Conservation (phyloP, 2,329 filamentous ascomycete genomes). For the Aspergillus tamarii region DNA sequence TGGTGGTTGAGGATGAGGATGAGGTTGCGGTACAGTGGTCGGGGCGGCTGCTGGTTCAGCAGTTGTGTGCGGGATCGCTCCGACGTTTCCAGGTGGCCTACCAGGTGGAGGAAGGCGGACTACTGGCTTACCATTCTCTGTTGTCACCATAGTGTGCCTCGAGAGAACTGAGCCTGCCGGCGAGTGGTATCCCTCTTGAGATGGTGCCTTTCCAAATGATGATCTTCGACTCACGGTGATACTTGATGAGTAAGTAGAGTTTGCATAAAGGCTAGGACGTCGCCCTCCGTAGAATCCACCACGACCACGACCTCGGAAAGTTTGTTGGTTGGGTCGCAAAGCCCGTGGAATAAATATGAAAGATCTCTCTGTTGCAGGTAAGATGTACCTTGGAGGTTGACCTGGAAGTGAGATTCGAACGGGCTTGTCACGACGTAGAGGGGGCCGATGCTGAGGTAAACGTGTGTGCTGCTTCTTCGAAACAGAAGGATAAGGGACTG, state of each 20-base stretch:
- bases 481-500: constrained; percentile 73
- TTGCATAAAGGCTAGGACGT: constrained; percentile 70
- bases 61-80: constrained; percentile 25
- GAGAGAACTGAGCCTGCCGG: constrained; percentile 79
- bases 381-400: constrained; percentile 81
- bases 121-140: constrained; percentile 70
- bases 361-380: constrained; percentile 84
- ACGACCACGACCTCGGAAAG: constrained; percentile 69
- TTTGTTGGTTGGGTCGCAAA: constrained; percentile 88
- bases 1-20: constrained; percentile 54
- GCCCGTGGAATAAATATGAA: constrained; percentile 98
- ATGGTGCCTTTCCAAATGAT: constrained; percentile 69
- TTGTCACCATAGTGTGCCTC: constrained; percentile 60
- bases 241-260: constrained; percentile 83
- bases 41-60: constrained; percentile 22
- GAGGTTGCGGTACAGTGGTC: constrained; percentile 24
- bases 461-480: constrained; percentile 90
- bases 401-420: constrained; percentile 89
- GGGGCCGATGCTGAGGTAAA: constrained; percentile 90
- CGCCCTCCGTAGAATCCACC: constrained; percentile 70
- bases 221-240: constrained; percentile 87
- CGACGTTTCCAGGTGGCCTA: constrained; percentile 29
- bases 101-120: constrained; percentile 77
- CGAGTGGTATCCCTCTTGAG: constrained; percentile 75
- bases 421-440: constrained; percentile 91